Base-by-base conservation (phyloP, 2,329 filamentous ascomycete genomes). In the Neocatenulostroma microsporum region DNA sequence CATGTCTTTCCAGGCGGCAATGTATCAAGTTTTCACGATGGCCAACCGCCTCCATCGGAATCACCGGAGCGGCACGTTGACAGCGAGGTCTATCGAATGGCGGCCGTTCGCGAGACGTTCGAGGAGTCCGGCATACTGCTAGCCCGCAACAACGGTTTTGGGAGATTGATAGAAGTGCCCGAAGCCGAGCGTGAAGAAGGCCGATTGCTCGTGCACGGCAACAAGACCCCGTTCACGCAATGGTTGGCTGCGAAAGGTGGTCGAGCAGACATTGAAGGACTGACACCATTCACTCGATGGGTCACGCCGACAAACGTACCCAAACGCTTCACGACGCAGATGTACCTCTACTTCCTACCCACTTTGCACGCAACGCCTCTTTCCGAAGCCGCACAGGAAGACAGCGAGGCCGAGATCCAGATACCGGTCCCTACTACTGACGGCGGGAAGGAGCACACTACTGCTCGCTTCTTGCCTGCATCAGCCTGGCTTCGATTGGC, bases 1-100 rank as follows among this genome's bases (percentile, higher is more conserved):
- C 87, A 96, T 56, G 91, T 98, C 42, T 98, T 98, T 49, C 89
- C 91, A 0, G 91, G 91, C 21, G 91, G 91, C 5, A 87, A 87
- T 51, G 71, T 94, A 15, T 82, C 86, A 10, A 61, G 74, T 0
- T 74, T 74, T 14, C 85, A 94, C 52, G 89, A 96, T 50, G 87
- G 84, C 21, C 50, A 60, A 14, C 64, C 71, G 10, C 69, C 76
- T 1, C 61, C 62, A 0, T 54, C 62, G 0, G 69, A 69, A 12
- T 67, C 76, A 19, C 60, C 67, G 0, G 64, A 62, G 8, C 66
- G 80, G 10, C 87, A 95, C 51, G 60, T 68, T 9, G 88, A 95
- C 56, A 78, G 78, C 1, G 64, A 68, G 0, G 73, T 77, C 3
- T 95, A 95, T 55, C 72, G 87, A n/a, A 62, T 84, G 23, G 87